Conservation (phyloP, 2,329 filamentous ascomycete genomes). For the Hypocreales sp. region DNA sequence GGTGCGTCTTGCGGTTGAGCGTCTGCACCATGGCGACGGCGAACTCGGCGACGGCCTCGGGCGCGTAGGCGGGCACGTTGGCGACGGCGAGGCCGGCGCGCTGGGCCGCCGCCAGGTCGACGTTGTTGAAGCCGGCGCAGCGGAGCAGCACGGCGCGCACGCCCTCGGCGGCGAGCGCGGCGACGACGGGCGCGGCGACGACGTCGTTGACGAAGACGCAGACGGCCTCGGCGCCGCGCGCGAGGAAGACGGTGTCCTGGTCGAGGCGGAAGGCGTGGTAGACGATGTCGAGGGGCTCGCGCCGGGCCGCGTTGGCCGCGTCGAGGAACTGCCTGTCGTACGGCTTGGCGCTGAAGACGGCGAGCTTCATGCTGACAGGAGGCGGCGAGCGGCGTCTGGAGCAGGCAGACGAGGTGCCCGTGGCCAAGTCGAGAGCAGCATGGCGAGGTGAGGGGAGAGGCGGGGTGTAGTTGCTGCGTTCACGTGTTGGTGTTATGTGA, state of each 20-base stretch:
- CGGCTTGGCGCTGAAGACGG: slow-evolving; percentile 33
- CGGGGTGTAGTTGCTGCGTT: too few species aligned
- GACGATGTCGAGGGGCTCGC: slow-evolving; percentile 25
- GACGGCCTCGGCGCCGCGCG: slow-evolving; percentile 36
- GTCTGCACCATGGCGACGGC: slow-evolving; percentile 52
- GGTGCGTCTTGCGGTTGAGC: slow-evolving; percentile 51
- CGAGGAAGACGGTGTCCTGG: slow-evolving; percentile 38
- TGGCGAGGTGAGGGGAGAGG: too few species aligned
- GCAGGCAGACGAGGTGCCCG: too few species aligned
- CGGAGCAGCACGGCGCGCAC: slow-evolving; percentile 46
- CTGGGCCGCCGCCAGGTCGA: slow-evolving; percentile 42
- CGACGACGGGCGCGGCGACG: slow-evolving; percentile 33
- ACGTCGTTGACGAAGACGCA: slow-evolving; percentile 57
- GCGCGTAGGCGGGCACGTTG: slow-evolving; percentile 53
- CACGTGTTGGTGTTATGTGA: too few species aligned
- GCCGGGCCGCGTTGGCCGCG: slow-evolving; percentile 19
- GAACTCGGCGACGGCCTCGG: slow-evolving; percentile 56
- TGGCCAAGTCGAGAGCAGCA: too few species aligned
- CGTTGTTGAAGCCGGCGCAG: slow-evolving; percentile 54
- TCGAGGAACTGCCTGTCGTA: slow-evolving; percentile 18
- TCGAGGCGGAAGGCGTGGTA: slow-evolving; percentile 44
- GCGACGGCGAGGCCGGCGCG: slow-evolving; percentile 43
- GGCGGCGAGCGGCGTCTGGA: neutral
- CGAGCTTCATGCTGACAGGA: slow-evolving; percentile 38
- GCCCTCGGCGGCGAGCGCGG: slow-evolving; percentile 29